These are phyloP conservation scores for Phytophthora cryptogea DNA, from an alignment of 352 stramenopile genomes.

Conservation along the genomic window DNA sequence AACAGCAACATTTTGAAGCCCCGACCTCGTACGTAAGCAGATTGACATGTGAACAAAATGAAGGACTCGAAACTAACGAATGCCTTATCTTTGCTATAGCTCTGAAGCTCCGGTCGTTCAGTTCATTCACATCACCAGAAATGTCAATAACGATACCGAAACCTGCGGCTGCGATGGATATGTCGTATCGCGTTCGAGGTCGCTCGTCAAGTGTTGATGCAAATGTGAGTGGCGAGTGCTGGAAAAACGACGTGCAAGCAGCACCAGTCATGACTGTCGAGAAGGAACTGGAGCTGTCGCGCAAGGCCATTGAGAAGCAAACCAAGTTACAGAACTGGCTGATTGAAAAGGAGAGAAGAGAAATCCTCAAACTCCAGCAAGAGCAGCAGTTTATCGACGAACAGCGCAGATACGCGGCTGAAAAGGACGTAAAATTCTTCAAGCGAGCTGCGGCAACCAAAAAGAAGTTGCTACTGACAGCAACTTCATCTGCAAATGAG, in stretches of 20 bases:
- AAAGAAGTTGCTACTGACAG: slow-evolving; percentile 51
- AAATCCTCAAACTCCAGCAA: slow-evolving; percentile 80
- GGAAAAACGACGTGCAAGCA: slow-evolving; percentile 51
- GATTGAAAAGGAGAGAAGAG: slow-evolving; percentile 86
- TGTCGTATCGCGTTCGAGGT: slow-evolving; percentile 71
- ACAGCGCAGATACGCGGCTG: slow-evolving; percentile 53
- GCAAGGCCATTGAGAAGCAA: slow-evolving; percentile 90
- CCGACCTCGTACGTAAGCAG: slow-evolving; percentile 36
- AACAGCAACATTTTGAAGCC: slow-evolving; percentile 13
- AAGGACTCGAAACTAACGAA: slow-evolving; percentile 7
- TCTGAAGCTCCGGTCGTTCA: slow-evolving; percentile 28
- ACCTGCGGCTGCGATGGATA: slow-evolving; percentile 36
- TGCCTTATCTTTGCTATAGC: slow-evolving; percentile 7
- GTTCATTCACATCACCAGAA: slow-evolving; percentile 32
- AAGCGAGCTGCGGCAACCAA: slow-evolving; percentile 75
- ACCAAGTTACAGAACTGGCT: slow-evolving; percentile 90
- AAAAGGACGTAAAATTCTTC: slow-evolving; percentile 83
- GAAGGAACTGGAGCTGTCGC: slow-evolving; percentile 66
- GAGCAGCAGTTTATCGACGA: slow-evolving; percentile 84
- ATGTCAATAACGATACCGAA: slow-evolving; percentile 10
- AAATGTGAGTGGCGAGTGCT: slow-evolving; percentile 32
- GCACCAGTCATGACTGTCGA: slow-evolving; percentile 46
- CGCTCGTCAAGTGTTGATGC: slow-evolving; percentile 40
- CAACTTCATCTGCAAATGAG: slow-evolving; percentile 2
- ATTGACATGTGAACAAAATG: background rate